Percentiles rank a stretch among this genome's conserved stretches.
Conservation (phyloP, 2,329 filamentous ascomycete genomes). For the Zopfia rhizophila region DNA sequence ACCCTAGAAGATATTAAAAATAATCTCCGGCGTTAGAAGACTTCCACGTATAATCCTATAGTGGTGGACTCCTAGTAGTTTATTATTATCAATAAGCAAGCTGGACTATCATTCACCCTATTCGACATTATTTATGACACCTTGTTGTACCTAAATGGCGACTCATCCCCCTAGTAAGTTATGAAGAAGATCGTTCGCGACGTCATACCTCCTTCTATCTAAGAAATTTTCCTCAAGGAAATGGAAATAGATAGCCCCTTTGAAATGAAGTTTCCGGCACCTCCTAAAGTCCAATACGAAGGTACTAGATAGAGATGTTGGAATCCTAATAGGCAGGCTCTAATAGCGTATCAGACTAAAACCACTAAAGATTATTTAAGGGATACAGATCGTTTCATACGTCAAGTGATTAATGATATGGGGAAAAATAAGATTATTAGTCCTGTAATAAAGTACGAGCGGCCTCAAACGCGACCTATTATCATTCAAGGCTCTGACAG, state of each 20-base stretch:
- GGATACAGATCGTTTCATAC: conserved; percentile 39
- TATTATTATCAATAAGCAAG: conserved; percentile 42
- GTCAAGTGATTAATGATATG: conserved; percentile 37
- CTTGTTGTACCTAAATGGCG: conserved; percentile 34
- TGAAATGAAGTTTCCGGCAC: conserved; percentile 27
- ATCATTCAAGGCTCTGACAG: conserved; percentile 36
- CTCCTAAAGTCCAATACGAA: conserved; percentile 37
- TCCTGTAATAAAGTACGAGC: conserved; percentile 26
- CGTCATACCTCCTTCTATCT: conserved; percentile 32
- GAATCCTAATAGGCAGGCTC: conserved; percentile 26
- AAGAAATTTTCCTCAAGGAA: conserved; percentile 36
- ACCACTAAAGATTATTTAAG: conserved; percentile 12
- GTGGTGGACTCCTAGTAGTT: conserved; percentile 45
- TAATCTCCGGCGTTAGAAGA: conserved; percentile 32
- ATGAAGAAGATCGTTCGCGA: conserved; percentile 37
- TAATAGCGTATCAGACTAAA: conserved; percentile 21
- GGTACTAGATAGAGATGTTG: conserved; percentile 33
- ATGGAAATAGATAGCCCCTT: conserved; percentile 27
- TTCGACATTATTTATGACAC: conserved; percentile 41
- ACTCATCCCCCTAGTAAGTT: conserved; percentile 32
- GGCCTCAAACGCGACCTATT: conserved; percentile 35
- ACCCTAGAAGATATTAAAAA: conserved; percentile 43
- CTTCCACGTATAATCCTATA: conserved; percentile 41
- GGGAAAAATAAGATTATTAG: conserved; percentile 37
- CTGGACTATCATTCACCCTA: conserved; percentile 34